Evolutionary conservation across 179 eudicot species (phyloP).

Genomic region (Spinacia oleracea): DNA sequence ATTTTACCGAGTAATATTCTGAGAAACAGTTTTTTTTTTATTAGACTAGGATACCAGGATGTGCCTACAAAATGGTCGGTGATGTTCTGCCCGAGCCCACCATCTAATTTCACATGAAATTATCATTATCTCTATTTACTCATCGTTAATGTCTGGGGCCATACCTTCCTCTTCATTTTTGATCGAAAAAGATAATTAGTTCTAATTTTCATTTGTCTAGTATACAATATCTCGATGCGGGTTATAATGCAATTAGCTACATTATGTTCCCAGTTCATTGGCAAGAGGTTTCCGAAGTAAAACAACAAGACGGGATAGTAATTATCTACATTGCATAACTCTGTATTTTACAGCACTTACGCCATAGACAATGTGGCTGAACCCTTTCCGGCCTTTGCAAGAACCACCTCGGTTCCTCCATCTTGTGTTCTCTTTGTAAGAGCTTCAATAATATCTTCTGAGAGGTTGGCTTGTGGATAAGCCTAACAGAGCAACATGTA

Average conservation of each 20-base stretch:
- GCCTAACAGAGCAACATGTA: constrained; percentile 47
- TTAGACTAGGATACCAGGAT: neutral
- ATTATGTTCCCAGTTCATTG: neutral
- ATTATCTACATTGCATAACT: neutral
- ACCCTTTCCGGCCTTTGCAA: constrained; percentile 99
- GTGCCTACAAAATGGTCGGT: neutral
- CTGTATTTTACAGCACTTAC: constrained; percentile 46
- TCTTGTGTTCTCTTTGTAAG: constrained; percentile 85
- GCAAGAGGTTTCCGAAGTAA: neutral
- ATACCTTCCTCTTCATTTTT: neutral
- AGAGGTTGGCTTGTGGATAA: constrained; percentile 71
- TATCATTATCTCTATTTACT: neutral
- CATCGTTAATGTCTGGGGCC: neutral
- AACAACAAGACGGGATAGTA: neutral
- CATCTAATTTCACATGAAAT: neutral
- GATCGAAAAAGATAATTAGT: neutral
- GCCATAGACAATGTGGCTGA: constrained; percentile 99
- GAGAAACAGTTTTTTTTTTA: neutral
- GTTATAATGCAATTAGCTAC: neutral
- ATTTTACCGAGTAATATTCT: no score
- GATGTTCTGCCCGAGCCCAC: neutral
- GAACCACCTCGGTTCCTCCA: constrained; percentile 97
- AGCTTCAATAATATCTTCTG: constrained; percentile 46
- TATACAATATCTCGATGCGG: neutral
- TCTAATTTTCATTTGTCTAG: neutral